Conservation (phyloP, 805 yeast genomes). For the Wickerhamiella cacticola region DNA sequence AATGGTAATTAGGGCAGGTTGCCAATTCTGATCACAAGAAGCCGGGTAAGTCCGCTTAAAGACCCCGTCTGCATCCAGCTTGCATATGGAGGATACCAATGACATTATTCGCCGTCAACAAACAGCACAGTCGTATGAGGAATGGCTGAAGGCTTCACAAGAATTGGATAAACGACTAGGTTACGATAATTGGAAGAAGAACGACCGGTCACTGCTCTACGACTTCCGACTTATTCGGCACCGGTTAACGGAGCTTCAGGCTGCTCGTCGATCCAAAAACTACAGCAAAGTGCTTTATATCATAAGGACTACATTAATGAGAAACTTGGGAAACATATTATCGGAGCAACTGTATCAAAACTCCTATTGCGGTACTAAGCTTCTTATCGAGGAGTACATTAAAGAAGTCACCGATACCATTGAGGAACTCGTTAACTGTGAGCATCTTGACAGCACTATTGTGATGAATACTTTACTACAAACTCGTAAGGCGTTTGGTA, state of each 20-base stretch:
- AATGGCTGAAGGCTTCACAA: constrained; percentile 57
- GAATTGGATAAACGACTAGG: constrained; percentile 54
- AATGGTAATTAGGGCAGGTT: too few species aligned
- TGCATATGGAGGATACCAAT: background rate
- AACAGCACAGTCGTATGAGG: constrained; percentile 26
- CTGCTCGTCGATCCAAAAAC: constrained; percentile 48
- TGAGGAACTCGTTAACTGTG: constrained; percentile 24
- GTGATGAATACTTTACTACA: constrained; percentile 70
- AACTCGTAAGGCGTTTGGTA: constrained; percentile 81
- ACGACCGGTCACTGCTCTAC: constrained; percentile 48
- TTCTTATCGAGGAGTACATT: constrained; percentile 69
- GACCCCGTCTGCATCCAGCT: constrained; percentile 1
- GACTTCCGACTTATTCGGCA: constrained; percentile 52
- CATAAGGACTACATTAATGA: constrained; percentile 70
- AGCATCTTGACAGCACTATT: constrained; percentile 44
- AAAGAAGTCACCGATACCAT: constrained; percentile 56
- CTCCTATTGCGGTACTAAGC: constrained; percentile 76
- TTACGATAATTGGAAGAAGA: constrained; percentile 60
- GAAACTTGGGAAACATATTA: constrained; percentile 82
- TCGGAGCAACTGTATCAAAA: constrained; percentile 65
- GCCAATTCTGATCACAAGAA: constrained; percentile 3
- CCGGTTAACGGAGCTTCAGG: constrained; percentile 43
- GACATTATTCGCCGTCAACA: constrained; percentile 2
- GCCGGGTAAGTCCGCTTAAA: constrained; percentile 6
- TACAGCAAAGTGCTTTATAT: constrained; percentile 52